Evolutionary conservation across 257 asterid genomes (phyloP), one percentile per base, ranked within the genome.

Genomic region (Solanum pennellii): DNA sequence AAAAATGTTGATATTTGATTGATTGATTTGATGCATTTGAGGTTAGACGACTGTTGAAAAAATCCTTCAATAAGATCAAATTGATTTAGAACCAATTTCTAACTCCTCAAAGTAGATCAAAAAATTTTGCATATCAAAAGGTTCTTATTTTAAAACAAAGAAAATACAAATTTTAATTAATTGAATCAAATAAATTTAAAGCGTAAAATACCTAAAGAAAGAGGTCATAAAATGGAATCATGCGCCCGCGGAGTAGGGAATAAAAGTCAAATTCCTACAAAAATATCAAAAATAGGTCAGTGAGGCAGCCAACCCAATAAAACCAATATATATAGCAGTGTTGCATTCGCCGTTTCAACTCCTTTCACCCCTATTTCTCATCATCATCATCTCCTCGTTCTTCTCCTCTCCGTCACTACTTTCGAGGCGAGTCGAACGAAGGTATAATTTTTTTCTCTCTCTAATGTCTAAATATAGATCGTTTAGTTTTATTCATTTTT

Each of bases 361-460:
- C 86, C 25, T 75, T 80, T 13, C 21, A 16, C 83, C 23, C 66
- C 84, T 74, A 31, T 9, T 9, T 47, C 68, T 10, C 27, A 37
- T 79, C 41, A 37, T 79, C 41, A 13, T 16, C 37, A 13, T 23
- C 86, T 83, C 87, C 93, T 83, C 92, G 83, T 87, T 90, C 89
- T 87, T 42, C 88, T 90, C 92, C 85, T 85, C 74, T 87, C 89
- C 90, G n/a, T 84, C 86, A 65, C 90, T 86, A 18, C 13, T 82
- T 52, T 73, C 76, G 89, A 74, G 92, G 90, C 93, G 91, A 87
- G 89, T 33, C 41, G 89, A 90, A 45, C 89, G 90, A 85, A 89
- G 94, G 93, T 92, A 88, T 5, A 20, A 12, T 41, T 6, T 39
- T 80, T 59, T 66, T 59, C 82, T 60, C 75, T 83, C 31, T 37